phyloP scores from a whole-genome alignment of 2,329 filamentous ascomycete genomes.

The Emmonsiellopsis sp. region DNA sequence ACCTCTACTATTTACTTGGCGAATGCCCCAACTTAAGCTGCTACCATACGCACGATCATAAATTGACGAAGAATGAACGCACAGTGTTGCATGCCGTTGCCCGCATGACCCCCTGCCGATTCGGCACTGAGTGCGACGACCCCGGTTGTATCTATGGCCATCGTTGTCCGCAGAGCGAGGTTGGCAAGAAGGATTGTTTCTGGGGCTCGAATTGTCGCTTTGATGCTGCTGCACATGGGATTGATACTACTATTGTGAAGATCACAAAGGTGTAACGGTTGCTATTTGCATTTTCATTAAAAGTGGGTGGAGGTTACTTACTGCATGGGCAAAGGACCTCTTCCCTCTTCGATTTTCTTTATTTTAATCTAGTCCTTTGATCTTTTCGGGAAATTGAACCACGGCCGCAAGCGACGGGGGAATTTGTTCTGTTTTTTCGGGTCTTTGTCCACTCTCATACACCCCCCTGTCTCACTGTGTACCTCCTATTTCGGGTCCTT shows the following conservation, averaged over 20 bases:
- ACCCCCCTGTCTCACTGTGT: too few species aligned
- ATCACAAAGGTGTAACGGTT: slow-evolving; percentile 10
- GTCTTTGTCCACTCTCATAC: too few species aligned
- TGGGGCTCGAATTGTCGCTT: slow-evolving; percentile 52
- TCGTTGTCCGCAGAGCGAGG: slow-evolving; percentile 46
- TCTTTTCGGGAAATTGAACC: too few species aligned
- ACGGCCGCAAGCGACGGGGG: too few species aligned
- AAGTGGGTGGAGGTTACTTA: neutral
- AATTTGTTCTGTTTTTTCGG: too few species aligned
- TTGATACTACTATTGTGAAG: slow-evolving; percentile 48
- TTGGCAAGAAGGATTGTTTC: slow-evolving; percentile 46
- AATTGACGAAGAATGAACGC: slow-evolving; percentile 44
- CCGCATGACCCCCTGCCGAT: slow-evolving; percentile 53
- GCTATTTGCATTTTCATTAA: neutral
- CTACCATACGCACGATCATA: slow-evolving; percentile 44
- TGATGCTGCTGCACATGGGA: slow-evolving; percentile 45
- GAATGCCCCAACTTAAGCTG: slow-evolving; percentile 50
- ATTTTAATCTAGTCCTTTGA: too few species aligned
- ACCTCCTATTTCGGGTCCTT: too few species aligned
- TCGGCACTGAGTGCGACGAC: slow-evolving; percentile 49
- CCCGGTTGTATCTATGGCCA: slow-evolving; percentile 55
- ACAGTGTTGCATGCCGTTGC: slow-evolving; percentile 49
- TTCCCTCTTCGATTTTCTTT: neutral
- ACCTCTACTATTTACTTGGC: slow-evolving; percentile 49
- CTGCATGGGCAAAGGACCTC: too few species aligned